Conservation (phyloP, 108 stramenopile species). For the Nannochloropsis gaditana region DNA sequence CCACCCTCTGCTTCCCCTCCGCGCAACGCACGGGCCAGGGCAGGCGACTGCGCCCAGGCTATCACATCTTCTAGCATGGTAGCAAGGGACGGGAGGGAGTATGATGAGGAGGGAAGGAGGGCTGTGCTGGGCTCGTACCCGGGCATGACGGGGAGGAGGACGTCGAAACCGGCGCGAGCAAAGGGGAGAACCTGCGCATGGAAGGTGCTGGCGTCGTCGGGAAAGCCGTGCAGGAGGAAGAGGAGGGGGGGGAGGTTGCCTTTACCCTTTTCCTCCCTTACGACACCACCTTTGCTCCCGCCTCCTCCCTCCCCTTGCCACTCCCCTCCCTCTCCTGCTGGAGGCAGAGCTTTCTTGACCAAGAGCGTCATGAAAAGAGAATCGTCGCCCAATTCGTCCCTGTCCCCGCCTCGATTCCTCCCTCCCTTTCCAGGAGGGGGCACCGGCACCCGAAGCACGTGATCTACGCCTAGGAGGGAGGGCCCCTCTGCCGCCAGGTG, state of each 20-base stretch:
- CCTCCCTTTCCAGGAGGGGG: neutral
- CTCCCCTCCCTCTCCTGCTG: neutral
- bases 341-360: neutral
- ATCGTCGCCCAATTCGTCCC: neutral
- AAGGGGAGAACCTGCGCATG: neutral
- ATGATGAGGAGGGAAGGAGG: neutral
- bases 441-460: neutral
- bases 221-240: neutral
- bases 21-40: neutral
- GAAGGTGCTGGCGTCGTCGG: neutral
- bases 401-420: neutral
- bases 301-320: neutral
- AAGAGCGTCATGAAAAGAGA: neutral
- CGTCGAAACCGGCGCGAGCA: neutral
- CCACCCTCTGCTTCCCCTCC: neutral
- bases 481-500: neutral
- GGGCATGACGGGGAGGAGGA: neutral
- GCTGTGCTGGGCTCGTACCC: neutral
- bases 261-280: neutral
- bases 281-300: no score
- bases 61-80: neutral
- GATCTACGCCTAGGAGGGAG: neutral
- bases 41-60: neutral
- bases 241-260: neutral
- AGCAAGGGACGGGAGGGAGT: neutral